Conservation (phyloP, 75 land plant genomes). For the Cunninghamia lanceolata region DNA sequence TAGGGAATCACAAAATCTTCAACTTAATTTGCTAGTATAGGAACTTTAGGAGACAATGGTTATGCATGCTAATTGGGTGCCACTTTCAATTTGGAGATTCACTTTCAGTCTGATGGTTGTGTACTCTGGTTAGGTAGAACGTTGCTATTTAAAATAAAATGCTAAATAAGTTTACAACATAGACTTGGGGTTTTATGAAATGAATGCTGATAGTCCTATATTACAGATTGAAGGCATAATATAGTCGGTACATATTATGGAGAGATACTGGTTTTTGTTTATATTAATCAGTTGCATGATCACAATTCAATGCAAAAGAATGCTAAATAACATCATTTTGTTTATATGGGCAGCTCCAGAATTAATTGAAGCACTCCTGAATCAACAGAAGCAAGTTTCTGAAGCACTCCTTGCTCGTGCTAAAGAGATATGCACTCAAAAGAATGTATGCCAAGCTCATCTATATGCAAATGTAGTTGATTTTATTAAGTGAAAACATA, state of each 20-base stretch:
- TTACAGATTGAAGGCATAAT: neutral
- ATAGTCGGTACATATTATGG: neutral
- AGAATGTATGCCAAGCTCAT: constrained; percentile 19
- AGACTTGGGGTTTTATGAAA: neutral
- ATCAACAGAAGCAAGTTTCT: constrained; percentile 38
- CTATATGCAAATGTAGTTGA: neutral
- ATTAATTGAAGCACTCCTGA: constrained; percentile 25
- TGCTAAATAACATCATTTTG: neutral
- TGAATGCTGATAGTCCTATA: neutral
- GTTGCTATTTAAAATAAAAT: neutral
- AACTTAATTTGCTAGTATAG: neutral
- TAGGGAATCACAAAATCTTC: neutral
- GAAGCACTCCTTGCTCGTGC: constrained; percentile 36
- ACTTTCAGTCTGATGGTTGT: too few relatives aligned
- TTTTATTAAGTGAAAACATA: neutral
- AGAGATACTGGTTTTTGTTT: neutral
- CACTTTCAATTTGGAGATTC: too few relatives aligned
- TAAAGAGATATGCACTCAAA: constrained; percentile 31
- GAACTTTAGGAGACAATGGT: neutral
- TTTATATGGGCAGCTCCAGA: constrained; percentile 44
- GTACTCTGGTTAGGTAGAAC: neutral
- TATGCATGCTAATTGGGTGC: neutral
- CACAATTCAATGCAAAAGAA: neutral
- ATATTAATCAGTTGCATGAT: neutral
- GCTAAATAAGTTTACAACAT: neutral